Evolutionary conservation across 2,329 filamentous ascomycete species (phyloP), one percentile per base, ranked within the genome.

Genomic region (Cercospora sesami): DNA sequence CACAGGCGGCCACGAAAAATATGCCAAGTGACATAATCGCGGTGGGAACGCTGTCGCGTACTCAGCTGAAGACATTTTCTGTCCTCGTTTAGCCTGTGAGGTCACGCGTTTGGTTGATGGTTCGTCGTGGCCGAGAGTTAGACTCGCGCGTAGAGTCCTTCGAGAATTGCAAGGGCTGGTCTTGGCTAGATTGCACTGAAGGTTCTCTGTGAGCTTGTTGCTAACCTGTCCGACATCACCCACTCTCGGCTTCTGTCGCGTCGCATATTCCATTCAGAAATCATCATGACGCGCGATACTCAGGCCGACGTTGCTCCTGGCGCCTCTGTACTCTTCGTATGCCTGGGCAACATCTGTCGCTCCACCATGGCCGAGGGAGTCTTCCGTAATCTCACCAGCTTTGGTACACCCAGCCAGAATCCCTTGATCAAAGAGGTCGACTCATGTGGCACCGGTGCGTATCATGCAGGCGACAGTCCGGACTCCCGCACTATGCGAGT

Each of bases 311-410:
- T 42, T 9, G 31, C 23, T 16, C 23, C 39, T 16, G 45, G 57
- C 33, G 76, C 92, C 64, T 93, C 90, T 2, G 91, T 98, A 42
- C 87, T 98, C 63, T 98, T 98, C 78, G 94, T 98, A 74, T 99
- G 95, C 81, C 86, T 98, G 36, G 95, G 95, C 79, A 99, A 99
- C 81, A 98, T 98, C 77, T 99, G 86, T 76, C 86, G 88, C 69
- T 97, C 93, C 7, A 92, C 95, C 33, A 98, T 99, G 95, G 93
- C 94, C 57, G 94, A 98, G 83, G 95, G 92, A 60, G 91, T 97
- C 72, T 98, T 99, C 82, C 88, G 89, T 67, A 87, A 89, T 68
- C 82, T 95, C 48, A 86, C 81, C 8, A 73, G 90, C 67, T 80
- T 86, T 58, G 83, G 86, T 26, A 88, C 88, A 75, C 45, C 72